Base-by-base conservation (phyloP, 176 grass and related monocot species). In the Rhynchospora pubera region DNA sequence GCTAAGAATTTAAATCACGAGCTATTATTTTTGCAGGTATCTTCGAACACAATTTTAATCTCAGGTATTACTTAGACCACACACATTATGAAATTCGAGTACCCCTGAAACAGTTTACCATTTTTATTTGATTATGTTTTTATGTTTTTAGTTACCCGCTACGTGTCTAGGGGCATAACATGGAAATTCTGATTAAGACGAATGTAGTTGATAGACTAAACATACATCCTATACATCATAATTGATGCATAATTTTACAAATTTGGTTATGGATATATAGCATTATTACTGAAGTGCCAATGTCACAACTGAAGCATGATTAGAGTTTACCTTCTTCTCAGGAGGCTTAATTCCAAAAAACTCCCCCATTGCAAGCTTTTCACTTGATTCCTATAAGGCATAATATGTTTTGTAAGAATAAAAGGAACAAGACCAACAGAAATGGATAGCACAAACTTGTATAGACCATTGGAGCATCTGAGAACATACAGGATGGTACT, bases 291-390 rank as follows among this genome's bases (percentile, higher is more conserved):
- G 48, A 28, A 81, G 56, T 14, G 51, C 28, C n/a, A 48, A 83
- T 22, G 53, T 55, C 62, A 76, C 12, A 76, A 76, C 16, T 16
- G 11, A 53, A 53, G 14, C 14, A 19, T 53, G 23, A 15, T 52
- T 46, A 76, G 53, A 32, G 48, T 55, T 51, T 87, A 91, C 95
- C 92, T 98, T 98, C 75, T 89, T 73, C 66, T 85, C 95, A 81
- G 95, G 95, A 66, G 90, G 79, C 85, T 98, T 98, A 73, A 98
- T 68, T 43, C 95, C 95, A 85, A 94, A 98, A 83, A 94, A 89
- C 87, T 98, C 95, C 65, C 95, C 95, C 95, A 98, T 93, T 77
- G 95, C 95, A 77, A 98, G 82, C 74, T 88, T 92, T 84, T 98
- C 95, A 84, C 95, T 98, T 74, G 92, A 98, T 91, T 98, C 95